phyloP scores from a whole-genome alignment of 805 yeast genomes.

The Lachancea sp. region DNA sequence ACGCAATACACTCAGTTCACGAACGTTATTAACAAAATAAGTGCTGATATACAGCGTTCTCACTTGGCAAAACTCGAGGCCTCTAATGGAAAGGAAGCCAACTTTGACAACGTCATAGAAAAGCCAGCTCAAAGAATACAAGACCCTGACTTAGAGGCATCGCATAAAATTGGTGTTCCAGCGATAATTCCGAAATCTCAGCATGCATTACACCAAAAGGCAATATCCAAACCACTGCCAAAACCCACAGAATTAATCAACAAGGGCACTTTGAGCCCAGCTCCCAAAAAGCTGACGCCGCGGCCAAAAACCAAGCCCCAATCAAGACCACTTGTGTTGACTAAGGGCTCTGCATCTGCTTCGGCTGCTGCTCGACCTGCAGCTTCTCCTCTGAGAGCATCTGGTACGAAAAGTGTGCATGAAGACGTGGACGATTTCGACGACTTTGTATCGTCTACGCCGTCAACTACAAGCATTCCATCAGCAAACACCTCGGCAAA shows the following conservation, averaged over 20 bases:
- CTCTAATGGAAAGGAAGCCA: conserved; percentile 19
- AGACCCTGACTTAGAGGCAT: conserved; percentile 23
- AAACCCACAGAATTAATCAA: neutral
- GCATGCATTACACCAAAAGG: neutral
- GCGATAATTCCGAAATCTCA: conserved; percentile 22
- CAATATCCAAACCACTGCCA: neutral
- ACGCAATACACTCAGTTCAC: conserved; percentile 38
- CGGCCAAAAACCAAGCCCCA: neutral
- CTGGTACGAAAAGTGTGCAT: conserved; percentile 9
- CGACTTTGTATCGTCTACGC: conserved; percentile 26
- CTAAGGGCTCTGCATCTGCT: conserved; percentile 5
- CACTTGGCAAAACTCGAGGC: conserved; percentile 34
- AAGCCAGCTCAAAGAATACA: conserved; percentile 13
- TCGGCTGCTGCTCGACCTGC: neutral
- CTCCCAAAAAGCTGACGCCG: neutral
- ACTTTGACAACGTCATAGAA: conserved; percentile 22
- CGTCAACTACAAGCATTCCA: conserved; percentile 10
- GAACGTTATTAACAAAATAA: conserved; percentile 36
- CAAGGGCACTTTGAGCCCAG: neutral
- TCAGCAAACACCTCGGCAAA: conserved; percentile 6
- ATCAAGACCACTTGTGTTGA: conserved; percentile 6
- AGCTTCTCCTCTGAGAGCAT: conserved; percentile 2
- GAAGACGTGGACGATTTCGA: conserved; percentile 30
- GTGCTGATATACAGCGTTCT: conserved; percentile 39
- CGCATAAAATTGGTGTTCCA: conserved; percentile 20